Base-by-base conservation (phyloP, 345 rosid species). In the Camelina neglecta region DNA sequence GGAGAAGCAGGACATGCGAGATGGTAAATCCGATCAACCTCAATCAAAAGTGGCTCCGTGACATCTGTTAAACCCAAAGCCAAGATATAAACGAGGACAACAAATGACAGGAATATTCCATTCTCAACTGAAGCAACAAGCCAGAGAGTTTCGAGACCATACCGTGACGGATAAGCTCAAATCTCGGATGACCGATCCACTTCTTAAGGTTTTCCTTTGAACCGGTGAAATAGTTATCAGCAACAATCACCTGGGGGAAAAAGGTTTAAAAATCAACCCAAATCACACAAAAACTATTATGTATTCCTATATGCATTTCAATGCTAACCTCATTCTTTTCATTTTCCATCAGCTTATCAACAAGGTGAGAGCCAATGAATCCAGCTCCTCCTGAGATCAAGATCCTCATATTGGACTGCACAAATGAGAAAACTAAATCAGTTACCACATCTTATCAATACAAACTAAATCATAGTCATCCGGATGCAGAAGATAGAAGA, bases 1-100 rank as follows among this genome's bases (percentile, higher is more conserved):
- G 98, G 97, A 78, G 98, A 91, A 77, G 98, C 98, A 53, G 97
- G 98, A 74, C 98, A 94, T 51, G 98, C 98, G 50, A 94, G 97
- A 81, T 94, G 98, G 86, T 94, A 92, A 75, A 94, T 94, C 85
- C 80, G 93, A 81, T 92, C 97, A 45, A 94, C 98, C 83, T 94
- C 98, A 33, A 94, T 68, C 86, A 89, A 75, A 74, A 94, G 77
- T 54, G 97, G 86, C 79, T 88, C 97, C 0, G 98, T 92, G 58
- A 92, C 92, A 89, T 89, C 97, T 92, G 75, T 61, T 26, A 47
- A 82, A 60, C 45, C 67, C 60, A 68, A 44, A 66, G 63, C 47
- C 54, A 71, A 71, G 18, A 65, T 4, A 56, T 9, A 65, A 15
- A 54, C 26, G 44, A 12, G 21, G 33, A 50, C 20, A 8, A 45